Evolutionary conservation across 192 early-diverging fungal species (phyloP).

Genomic region (Umbelopsis ramanniana): DNA sequence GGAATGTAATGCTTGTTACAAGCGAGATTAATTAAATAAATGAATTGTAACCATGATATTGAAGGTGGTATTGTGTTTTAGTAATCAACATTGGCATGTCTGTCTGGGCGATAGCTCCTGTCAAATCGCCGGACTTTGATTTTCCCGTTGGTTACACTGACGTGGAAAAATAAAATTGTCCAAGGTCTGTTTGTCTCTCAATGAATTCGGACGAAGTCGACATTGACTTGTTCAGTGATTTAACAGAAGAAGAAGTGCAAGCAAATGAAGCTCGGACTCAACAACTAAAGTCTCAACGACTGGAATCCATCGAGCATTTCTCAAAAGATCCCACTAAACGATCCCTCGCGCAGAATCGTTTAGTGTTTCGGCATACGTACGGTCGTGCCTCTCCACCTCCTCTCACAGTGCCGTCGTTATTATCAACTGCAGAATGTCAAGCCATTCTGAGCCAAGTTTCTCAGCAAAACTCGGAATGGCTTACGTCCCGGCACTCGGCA

Average conservation of each 20-base stretch:
- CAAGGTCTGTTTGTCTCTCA: background rate
- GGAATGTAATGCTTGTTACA: background rate
- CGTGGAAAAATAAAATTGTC: no score
- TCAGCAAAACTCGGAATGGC: constrained; percentile 38
- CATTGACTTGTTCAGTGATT: constrained; percentile 49
- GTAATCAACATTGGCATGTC: no score
- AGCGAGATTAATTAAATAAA: background rate
- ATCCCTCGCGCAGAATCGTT: constrained; percentile 2
- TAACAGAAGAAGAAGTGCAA: constrained; percentile 36
- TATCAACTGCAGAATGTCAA: constrained; percentile 29
- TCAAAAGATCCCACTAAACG: constrained; percentile 30
- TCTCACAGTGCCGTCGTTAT: background rate
- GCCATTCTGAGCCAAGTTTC: constrained; percentile 31
- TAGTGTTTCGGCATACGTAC: constrained; percentile 33
- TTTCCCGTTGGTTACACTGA: no score
- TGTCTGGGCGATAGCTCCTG: no score
- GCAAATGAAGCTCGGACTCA: constrained; percentile 12
- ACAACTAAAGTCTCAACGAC: background rate
- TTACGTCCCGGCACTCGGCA: constrained; percentile 50
- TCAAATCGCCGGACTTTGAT: no score
- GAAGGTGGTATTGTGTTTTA: no score
- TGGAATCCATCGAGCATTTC: constrained; percentile 22
- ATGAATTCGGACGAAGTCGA: background rate
- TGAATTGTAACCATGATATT: background rate
- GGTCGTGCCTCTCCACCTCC: background rate